Evolutionary conservation across 2,329 filamentous ascomycete genomes (phyloP).

Genomic region (Fusarium kyushuense): DNA sequence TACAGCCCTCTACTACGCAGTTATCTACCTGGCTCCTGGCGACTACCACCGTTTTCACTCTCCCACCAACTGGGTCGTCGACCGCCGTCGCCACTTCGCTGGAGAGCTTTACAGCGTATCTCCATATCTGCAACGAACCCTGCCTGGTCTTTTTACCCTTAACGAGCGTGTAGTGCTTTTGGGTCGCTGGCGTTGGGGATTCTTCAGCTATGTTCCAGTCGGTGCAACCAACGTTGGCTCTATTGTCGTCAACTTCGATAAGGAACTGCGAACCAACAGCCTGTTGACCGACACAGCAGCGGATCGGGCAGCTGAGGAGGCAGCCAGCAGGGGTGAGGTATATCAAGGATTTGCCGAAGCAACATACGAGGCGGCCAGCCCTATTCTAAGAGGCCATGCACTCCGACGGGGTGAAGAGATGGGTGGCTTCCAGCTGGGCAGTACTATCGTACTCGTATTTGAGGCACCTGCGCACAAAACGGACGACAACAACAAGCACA

Average conservation of each 20-base stretch:
- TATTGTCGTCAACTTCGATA: slow-evolving; percentile 97
- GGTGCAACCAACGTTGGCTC: slow-evolving; percentile 97
- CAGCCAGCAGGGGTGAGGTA: slow-evolving; percentile 78
- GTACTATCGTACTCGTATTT: slow-evolving; percentile 94
- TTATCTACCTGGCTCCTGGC: slow-evolving; percentile 95
- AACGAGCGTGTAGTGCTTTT: slow-evolving; percentile 96
- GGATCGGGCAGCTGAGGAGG: slow-evolving; percentile 85
- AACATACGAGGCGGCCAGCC: slow-evolving; percentile 82
- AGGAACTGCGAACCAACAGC: slow-evolving; percentile 92
- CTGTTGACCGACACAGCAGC: slow-evolving; percentile 92
- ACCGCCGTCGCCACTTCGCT: slow-evolving; percentile 94
- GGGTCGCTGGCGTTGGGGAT: slow-evolving; percentile 95
- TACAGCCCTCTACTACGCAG: slow-evolving; percentile 89
- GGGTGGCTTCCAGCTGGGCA: slow-evolving; percentile 96
- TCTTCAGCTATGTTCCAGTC: slow-evolving; percentile 96
- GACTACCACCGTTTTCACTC: slow-evolving; percentile 99
- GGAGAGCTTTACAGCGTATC: slow-evolving; percentile 96
- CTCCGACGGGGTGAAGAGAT: slow-evolving; percentile 93
- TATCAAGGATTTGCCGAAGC: slow-evolving; percentile 95
- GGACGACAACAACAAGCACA: slow-evolving; percentile 65
- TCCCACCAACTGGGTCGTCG: slow-evolving; percentile 93
- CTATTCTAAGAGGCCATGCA: slow-evolving; percentile 83
- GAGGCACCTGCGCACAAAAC: slow-evolving; percentile 81
- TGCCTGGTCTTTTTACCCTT: slow-evolving; percentile 94
- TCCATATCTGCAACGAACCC: slow-evolving; percentile 90